Evolutionary conservation across 768 basidiomycete species (phyloP).

Genomic region (Mycena amicta): DNA sequence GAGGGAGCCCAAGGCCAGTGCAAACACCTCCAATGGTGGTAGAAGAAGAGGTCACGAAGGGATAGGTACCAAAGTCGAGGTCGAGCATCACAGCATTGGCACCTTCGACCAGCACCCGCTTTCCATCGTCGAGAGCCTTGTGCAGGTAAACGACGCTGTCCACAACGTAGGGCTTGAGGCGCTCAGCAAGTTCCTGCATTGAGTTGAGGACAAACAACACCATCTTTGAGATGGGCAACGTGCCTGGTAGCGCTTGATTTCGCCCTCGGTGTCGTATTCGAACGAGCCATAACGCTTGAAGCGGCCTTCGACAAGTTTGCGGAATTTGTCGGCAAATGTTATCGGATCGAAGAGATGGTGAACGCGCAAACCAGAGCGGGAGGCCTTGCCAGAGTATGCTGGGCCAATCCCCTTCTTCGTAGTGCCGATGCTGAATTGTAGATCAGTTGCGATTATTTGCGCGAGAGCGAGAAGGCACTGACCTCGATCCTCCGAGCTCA

Average conservation of each 20-base stretch:
- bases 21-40: slow-evolving; percentile 95
- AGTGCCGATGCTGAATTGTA: slow-evolving; percentile 78
- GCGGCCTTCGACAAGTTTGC: slow-evolving; percentile 92
- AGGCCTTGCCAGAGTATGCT: slow-evolving; percentile 96
- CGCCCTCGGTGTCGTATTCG: slow-evolving; percentile 97
- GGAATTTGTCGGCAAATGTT: slow-evolving; percentile 88
- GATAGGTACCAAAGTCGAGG: slow-evolving; percentile 97
- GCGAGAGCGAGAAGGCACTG: not conserved
- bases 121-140: slow-evolving; percentile 70
- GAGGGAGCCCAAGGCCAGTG: slow-evolving; percentile 95
- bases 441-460: slow-evolving; percentile 1
- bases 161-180: slow-evolving; percentile 84
- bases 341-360: slow-evolving; percentile 93
- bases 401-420: slow-evolving; percentile 99
- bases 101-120: slow-evolving; percentile 90
- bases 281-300: slow-evolving; percentile 98
- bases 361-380: slow-evolving; percentile 91
- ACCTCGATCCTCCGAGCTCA: slow-evolving; percentile 88
- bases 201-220: not conserved
- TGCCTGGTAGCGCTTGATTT: slow-evolving; percentile 92
- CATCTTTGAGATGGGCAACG: too few relatives aligned
- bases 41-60: slow-evolving; percentile 93
- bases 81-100: slow-evolving; percentile 99
- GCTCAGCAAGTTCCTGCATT: slow-evolving; percentile 73
- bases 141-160: slow-evolving; percentile 90